Evolutionary conservation across 73 alveolate species (phyloP), one percentile per base, ranked within the genome.

Genomic region (Paramecium pentaurelia): DNA sequence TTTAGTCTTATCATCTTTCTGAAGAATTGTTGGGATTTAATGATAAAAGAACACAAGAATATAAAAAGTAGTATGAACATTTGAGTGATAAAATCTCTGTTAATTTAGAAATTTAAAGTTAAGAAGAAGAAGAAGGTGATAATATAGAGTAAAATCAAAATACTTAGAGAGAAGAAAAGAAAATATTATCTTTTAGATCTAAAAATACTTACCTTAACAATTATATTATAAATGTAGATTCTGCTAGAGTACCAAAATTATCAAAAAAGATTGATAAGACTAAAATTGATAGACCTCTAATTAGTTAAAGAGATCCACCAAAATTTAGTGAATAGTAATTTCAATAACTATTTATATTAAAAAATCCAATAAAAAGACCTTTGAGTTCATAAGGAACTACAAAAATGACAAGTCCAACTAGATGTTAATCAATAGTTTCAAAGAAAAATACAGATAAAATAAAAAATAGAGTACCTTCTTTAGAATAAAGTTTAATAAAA

Each of bases 381-480:
- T 32, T 64, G 9, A 32, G 51, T 32, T 64, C 84, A 28, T 27
- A 64, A 64, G 20, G 47, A 34, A 64, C 84, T 14, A 64, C 84
- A 28, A 64, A 64, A 64, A 64, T 64, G 84, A 64, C 84, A 8
- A 64, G 84, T 64, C 84, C 84, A 20, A 64, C 84, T 25, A 28
- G 84, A 34, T 64, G 47, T 32, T 28, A 32, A 64, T 64, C 84
- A 6, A 32, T 64, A 12, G 16, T 64, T 4, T 64, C 84, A 0
- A 64, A 64, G 28, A 64, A 64, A 9, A 64, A 28, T 32, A 3
- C 84, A 12, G 28, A 7, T 8, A 64, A 34, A n/a, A 5, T 22
- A 4, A 3, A 64, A 32, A 64, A 64, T 12, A 64, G 47, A 64
- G 42, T 64, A 12, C 47, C 47, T 6, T 64, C 84, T 12, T 22